A percentile compares a stretch with the other conserved stretches of the same genome.
Conservation (phyloP, 345 rosid genomes). For the sweet orange (Citrus sinensis) region DVS_A1.0 CM039161.1:1149501-1150000, state of each 20-base stretch:
- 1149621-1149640: background rate
- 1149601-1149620: background rate
- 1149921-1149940: slow-evolving; percentile 86
- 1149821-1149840: slow-evolving; percentile 98
- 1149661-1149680: background rate
- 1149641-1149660: slow-evolving; percentile 6
- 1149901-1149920: slow-evolving; percentile 48
- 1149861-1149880: slow-evolving; percentile 60
- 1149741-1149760: background rate
- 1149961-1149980: slow-evolving; percentile 83
- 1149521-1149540: background rate
- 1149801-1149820: slow-evolving; percentile 12
- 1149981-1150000: slow-evolving; percentile 82
- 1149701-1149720: background rate
- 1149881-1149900: slow-evolving; percentile 57
- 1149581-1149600: background rate
- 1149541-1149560: background rate
- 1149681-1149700: background rate
- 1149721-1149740: background rate
- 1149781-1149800: background rate
- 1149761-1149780: background rate
- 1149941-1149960: slow-evolving; percentile 77
- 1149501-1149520: background rate
- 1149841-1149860: slow-evolving; percentile 78
- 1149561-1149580: background rate